These are phyloP conservation scores for Helotiales sp. DNA, from an alignment of 2,329 filamentous ascomycete genomes.

Conservation along the genomic window DNA sequence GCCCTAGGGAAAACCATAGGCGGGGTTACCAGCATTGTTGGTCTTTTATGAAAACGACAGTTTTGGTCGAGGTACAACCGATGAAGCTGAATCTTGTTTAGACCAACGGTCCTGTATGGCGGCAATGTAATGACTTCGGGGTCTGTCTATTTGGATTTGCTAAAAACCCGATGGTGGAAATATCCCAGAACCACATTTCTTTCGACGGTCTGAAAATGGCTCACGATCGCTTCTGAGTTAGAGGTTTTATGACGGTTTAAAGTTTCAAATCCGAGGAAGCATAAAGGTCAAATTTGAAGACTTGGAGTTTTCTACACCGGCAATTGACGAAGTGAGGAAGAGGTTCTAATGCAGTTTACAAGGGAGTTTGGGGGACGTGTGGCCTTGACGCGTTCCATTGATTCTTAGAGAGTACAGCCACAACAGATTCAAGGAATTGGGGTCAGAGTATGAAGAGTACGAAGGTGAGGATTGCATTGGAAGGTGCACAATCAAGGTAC, in stretches of 20 bases:
- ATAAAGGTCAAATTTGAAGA: too few species aligned
- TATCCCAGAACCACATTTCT: neutral
- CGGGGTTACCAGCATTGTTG: neutral
- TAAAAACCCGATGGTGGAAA: neutral
- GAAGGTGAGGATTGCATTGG: too few species aligned
- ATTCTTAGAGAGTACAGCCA: too few species aligned
- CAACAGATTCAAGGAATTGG: too few species aligned
- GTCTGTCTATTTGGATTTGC: neutral
- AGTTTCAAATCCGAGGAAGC: neutral
- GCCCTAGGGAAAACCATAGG: constrained; percentile 7
- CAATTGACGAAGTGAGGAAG: too few species aligned
- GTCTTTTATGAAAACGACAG: neutral
- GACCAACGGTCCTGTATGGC: neutral
- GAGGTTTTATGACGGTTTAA: neutral
- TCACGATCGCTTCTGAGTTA: neutral
- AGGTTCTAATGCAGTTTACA: too few species aligned
- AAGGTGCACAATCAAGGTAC: too few species aligned
- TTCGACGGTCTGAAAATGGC: neutral
- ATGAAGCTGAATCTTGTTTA: neutral
- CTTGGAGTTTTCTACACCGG: too few species aligned
- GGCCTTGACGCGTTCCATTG: too few species aligned
- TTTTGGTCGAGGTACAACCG: neutral
- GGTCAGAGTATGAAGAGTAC: too few species aligned
- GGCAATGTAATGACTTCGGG: neutral
- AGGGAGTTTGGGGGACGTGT: too few species aligned